Evolutionary conservation across 2,329 filamentous ascomycete species (phyloP), one percentile per base, ranked within the genome.

Genomic region (Apiospora aurea): DNA sequence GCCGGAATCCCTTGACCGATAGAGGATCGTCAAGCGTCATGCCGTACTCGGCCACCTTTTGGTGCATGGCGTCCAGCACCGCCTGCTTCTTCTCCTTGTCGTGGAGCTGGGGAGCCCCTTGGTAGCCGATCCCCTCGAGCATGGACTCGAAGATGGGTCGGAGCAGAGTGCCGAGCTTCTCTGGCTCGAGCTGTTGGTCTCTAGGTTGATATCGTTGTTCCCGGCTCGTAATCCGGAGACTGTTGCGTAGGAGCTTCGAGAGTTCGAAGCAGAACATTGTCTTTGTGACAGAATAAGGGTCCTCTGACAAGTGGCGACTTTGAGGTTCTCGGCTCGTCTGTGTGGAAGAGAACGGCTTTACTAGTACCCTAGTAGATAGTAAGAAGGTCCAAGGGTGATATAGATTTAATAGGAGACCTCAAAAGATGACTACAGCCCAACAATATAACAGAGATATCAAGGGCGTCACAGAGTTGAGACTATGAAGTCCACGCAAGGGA

Each of bases 21-120:
- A 46, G 21, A 14, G 41, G 38, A 13, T 46, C 66, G 41, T 67
- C 66, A 13, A 46, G 41, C 14, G 3, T 46, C 41, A 67, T 29
- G 14, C 66, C 41, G 41, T 46, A 67, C 6, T 29, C 41, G 41
- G 41, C 41, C 41, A 67, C 41, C 41, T 34, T 46, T 2, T 67
- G 41, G 41, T 46, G 26, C 41, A 46, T 16, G n/a, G 13, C 41
- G 8, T 47, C n/a, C n/a, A 44, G 38, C 34, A 67, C 14, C 13
- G 41, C 66, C n/a, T 67, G 41, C 44, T 47, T 47, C 41, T 67
- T 29, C 66, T 18, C n/a, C 34, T 67, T 18, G 64, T 67, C 64
- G 18, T 43, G 21, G 38, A n/a, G 1, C 26, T 34, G 16, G 24
- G 66, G 41, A 14, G n/a, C 41, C 2, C n/a, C 41, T 14, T 46